A percentile compares a stretch with the other conserved stretches of the same genome.
Conservation (phyloP, 1,284 basidiomycete genomes). For the Fereydounia khargensis region DNA sequence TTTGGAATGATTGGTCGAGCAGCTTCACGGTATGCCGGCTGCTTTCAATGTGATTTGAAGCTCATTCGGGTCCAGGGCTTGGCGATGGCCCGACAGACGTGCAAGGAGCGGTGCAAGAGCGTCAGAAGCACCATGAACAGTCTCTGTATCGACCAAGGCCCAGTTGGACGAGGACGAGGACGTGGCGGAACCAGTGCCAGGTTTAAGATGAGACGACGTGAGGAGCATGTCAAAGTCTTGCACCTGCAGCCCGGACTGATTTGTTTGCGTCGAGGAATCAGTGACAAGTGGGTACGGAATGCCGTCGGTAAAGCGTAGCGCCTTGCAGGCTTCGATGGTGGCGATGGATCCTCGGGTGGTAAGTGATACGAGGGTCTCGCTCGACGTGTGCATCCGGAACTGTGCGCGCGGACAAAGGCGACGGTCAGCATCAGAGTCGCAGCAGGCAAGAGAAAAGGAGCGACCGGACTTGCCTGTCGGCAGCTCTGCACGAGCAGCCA, state of each 20-base stretch:
- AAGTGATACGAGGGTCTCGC: conserved; percentile 1
- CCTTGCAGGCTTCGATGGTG: conserved; percentile 10
- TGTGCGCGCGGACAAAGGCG: no score
- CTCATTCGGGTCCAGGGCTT: no score
- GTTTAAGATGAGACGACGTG: not conserved
- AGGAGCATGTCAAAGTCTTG: conserved; percentile 22
- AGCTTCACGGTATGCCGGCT: no score
- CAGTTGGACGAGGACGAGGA: no score
- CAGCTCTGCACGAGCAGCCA: conserved; percentile 9
- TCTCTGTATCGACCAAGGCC: no score
- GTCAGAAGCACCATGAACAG: no score
- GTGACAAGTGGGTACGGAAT: not conserved
- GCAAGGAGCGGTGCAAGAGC: no score
- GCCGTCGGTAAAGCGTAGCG: conserved; percentile 5
- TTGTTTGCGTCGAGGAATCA: no score
- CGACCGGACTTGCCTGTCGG: conserved; percentile 1
- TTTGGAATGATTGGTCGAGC: no score
- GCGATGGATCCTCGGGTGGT: conserved; percentile 11
- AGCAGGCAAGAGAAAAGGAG: not conserved
- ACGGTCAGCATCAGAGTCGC: not conserved
- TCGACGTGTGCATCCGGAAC: conserved; percentile 26
- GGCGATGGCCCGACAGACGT: no score
- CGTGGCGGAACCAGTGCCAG: no score
- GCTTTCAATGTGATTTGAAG: no score
- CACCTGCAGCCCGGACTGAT: conserved; percentile 3